Evolutionary conservation across 768 basidiomycete genomes (phyloP), one percentile per base, ranked within the genome.

Genomic region (Cubamyces sp.): DNA sequence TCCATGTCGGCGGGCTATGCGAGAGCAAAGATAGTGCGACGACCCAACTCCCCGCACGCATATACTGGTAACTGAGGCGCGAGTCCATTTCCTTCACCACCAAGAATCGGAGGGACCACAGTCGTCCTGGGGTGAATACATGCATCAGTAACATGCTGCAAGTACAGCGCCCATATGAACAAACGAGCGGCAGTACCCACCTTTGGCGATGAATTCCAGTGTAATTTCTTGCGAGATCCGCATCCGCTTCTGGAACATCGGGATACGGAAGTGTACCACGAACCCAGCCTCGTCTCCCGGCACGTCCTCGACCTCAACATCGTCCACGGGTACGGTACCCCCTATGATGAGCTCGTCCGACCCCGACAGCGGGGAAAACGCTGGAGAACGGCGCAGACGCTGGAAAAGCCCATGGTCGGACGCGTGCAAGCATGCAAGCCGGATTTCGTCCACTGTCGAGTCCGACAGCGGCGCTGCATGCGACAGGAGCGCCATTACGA

Each of bases 231-330:
- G 82, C 23, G 83, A 79, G 15, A 89, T 81, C 25, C 84, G 77
- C 87, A 92, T 87, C n/a, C 90, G 79, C 66, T 84, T 86, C 71
- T 88, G 87, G 72, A 90, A 91, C 45, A 82, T 78, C 19, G 81
- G 78, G 19, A 87, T 76, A 21, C 75, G 75, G 53, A 89, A 79
- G 25, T 77, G 72, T 3, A 79, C 84, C 0, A 77, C 79, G 61
- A 91, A 92, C 0, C 81, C 76, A 0, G 82, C 82, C 41, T 80
- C 79, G 48, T 83, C 80, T 0, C 78, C 78, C 0, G 74, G 73
- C 4, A 83, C 64, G 59, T 89, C 83, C 43, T 81, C 78, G 19
- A 90, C 81, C 4, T 73, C 71, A n/a, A 88, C 74, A 16, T 81
- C 78, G 66, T 91, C 89, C 42, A 68, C 65, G 12, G 71, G 67